These are phyloP conservation scores for Hyaloscypha bicolor DNA, from an alignment of 495 filamentous ascomycete species.

Conservation along the genomic window DNA sequence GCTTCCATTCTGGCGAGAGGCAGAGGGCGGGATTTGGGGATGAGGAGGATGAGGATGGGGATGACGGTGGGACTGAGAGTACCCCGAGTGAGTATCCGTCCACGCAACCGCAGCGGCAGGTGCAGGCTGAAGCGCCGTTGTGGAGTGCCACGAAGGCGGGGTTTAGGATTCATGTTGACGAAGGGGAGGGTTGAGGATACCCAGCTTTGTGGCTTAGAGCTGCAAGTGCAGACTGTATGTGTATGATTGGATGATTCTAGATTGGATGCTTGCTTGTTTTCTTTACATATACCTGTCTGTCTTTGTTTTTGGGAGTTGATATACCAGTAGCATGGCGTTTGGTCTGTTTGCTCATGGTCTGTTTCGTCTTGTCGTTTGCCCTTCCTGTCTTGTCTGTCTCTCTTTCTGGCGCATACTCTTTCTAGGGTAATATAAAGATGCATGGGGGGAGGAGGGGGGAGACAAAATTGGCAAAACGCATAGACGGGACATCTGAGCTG, in stretches of 20 bases:
- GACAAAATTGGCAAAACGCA: not conserved
- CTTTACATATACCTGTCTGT: slow-evolving; percentile 8
- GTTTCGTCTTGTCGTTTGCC: not conserved
- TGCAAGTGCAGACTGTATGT: not conserved
- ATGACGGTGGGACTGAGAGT: slow-evolving; percentile 12
- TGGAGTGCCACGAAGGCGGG: slow-evolving; percentile 4
- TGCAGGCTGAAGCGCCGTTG: not conserved
- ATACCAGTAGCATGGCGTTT: slow-evolving; percentile 24
- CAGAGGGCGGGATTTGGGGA: slow-evolving; percentile 1
- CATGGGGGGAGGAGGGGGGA: not conserved
- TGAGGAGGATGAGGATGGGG: not conserved
- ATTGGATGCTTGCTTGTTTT: not conserved
- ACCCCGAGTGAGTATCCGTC: slow-evolving; percentile 42
- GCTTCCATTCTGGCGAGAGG: slow-evolving; percentile 11
- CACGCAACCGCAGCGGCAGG: slow-evolving; percentile 24
- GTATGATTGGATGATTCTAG: not conserved
- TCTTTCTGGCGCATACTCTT: not conserved
- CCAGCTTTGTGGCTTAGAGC: not conserved
- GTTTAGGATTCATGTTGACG: slow-evolving; percentile 30
- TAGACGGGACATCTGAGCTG: not conserved
- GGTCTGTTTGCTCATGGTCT: not conserved
- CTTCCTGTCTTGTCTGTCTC: not conserved
- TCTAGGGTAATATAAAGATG: not conserved
- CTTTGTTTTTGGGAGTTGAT: not conserved
- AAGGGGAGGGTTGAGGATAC: slow-evolving; percentile 5